These are phyloP conservation scores for Rhynchosporium agropyri DNA, from an alignment of 2,329 filamentous ascomycete species.

Conservation along the genomic window DNA sequence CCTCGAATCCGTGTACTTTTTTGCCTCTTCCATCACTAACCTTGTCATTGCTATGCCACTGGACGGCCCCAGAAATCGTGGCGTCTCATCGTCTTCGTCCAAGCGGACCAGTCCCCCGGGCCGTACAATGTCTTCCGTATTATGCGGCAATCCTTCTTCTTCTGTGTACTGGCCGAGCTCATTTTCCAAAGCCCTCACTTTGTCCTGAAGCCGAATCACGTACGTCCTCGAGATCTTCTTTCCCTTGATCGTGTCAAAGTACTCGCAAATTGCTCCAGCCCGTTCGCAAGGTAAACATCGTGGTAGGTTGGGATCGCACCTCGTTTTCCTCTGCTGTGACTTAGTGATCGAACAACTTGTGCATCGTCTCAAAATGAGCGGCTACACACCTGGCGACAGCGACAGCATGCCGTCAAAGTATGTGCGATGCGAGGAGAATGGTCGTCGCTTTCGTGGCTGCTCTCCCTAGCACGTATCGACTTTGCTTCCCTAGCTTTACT, in stretches of 20 bases:
- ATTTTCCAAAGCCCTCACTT: conserved; percentile 77
- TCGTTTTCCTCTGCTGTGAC: conserved; percentile 73
- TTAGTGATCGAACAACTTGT: conserved; percentile 24
- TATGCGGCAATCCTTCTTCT: conserved; percentile 71
- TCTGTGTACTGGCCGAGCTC: conserved; percentile 80
- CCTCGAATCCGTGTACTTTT: conserved; percentile 87
- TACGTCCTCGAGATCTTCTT: conserved; percentile 87
- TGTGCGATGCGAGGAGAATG: conserved; percentile 69
- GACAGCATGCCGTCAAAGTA: conserved; percentile 78
- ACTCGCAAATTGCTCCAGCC: conserved; percentile 89
- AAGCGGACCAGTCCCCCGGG: conserved; percentile 84
- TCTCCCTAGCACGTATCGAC: conserved; percentile 37
- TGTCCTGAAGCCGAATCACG: conserved; percentile 88
- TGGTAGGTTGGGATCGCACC: conserved; percentile 91
- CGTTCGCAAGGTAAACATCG: conserved; percentile 91
- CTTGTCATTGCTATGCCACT: conserved; percentile 95
- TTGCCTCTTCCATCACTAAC: conserved; percentile 94
- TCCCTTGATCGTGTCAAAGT: conserved; percentile 87
- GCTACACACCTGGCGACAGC: conserved; percentile 71
- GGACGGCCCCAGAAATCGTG: conserved; percentile 87
- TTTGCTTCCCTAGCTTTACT: conserved; percentile 40
- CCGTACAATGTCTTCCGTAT: conserved; percentile 82
- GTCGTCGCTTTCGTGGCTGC: conserved; percentile 51
- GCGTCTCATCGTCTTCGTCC: conserved; percentile 80
- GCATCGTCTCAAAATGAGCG: conserved; percentile 7